Base-by-base conservation (phyloP, 2,329 filamentous ascomycete genomes). In the Aspergillus flavus region DNA sequence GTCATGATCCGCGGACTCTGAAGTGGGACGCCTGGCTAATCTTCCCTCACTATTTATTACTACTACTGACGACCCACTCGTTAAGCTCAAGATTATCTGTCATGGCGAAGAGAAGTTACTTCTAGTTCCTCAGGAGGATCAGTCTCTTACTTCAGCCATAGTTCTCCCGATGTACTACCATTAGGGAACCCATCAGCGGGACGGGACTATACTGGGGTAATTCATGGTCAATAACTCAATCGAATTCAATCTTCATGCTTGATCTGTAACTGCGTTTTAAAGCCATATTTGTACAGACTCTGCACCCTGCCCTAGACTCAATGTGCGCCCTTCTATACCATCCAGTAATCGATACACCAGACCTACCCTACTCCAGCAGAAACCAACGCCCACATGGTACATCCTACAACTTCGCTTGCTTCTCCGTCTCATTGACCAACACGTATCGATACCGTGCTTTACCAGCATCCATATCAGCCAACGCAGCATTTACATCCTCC, bases 361-460 rank as follows among this genome's bases (percentile, higher is more conserved):
- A 36, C 34, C 14, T 36, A 16, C 34, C 14, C 14, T 36, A 16
- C 14, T 16, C 34, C 34, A 16, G 34, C 34, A 36, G 34, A 36
- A 36, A 36, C 14, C 14, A 36, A 36, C 14, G 34, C 34, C 6
- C 34, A 36, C 14, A 36, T 36, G 39, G 39, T 9, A 11, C 16
- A 19, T 32, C 30, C 55, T 69, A 78, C 61, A 79, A 50, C 57
- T 72, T 79, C 34, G 74, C 70, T 62, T 71, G 65, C 2, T 53
- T 58, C 41, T 64, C 65, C 48, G 58, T 61, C 52, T 76, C 72
- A 72, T 83, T 83, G 14, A 78, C 73, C 66, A 83, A 64, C 28
- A 82, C 80, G 73, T 79, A 83, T 32, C 81, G 69, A 74, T 82
- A 83, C 60, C 81, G 75, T 61, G 81, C 80, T 69, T 79, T 82